Evolutionary conservation across 2,329 filamentous ascomycete genomes (phyloP).

Genomic region (Fusarium paranaense): DNA sequence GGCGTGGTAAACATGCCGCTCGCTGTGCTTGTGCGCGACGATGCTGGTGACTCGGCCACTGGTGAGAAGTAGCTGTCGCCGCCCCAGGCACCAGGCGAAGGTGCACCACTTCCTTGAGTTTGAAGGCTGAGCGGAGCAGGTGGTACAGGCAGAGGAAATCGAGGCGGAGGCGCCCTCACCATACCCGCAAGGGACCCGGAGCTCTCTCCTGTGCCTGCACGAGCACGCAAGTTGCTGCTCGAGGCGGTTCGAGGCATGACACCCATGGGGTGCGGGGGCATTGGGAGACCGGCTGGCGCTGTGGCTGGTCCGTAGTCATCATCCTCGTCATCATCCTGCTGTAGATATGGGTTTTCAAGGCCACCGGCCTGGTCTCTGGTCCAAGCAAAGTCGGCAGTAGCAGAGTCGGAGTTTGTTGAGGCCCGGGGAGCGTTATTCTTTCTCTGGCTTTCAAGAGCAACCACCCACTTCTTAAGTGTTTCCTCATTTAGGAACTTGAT

Average conservation of each 20-base stretch:
- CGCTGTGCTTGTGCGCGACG: conserved; percentile 78
- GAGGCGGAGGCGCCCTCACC: conserved; percentile 72
- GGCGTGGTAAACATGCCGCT: conserved; percentile 75
- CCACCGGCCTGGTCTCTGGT: conserved; percentile 74
- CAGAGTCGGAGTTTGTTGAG: conserved; percentile 58
- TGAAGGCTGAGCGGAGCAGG: conserved; percentile 76
- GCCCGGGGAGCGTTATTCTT: conserved; percentile 67
- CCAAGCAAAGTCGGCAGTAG: conserved; percentile 82
- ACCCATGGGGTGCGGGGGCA: conserved; percentile 41
- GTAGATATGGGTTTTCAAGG: conserved; percentile 85
- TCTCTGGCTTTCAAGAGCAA: conserved; percentile 81
- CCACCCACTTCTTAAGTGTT: conserved; percentile 91
- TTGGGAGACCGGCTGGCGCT: conserved; percentile 52
- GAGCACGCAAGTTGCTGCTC: conserved; percentile 78
- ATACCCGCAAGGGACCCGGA: conserved; percentile 68
- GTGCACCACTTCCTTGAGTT: conserved; percentile 59
- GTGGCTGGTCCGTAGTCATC: conserved; percentile 60
- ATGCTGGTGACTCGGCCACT: conserved; percentile 80
- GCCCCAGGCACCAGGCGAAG: conserved; percentile 71
- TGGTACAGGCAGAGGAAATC: conserved; percentile 75
- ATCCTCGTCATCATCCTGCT: conserved; percentile 70
- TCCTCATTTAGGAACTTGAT: conserved; percentile 95
- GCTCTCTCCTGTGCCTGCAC: conserved; percentile 81
- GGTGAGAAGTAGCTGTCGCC: conserved; percentile 97
- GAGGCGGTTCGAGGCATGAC: conserved; percentile 63